Evolutionary conservation across 1,284 basidiomycete species (phyloP), one percentile per base, ranked within the genome.

Genomic region (Lignosus rhinocerotis): DNA sequence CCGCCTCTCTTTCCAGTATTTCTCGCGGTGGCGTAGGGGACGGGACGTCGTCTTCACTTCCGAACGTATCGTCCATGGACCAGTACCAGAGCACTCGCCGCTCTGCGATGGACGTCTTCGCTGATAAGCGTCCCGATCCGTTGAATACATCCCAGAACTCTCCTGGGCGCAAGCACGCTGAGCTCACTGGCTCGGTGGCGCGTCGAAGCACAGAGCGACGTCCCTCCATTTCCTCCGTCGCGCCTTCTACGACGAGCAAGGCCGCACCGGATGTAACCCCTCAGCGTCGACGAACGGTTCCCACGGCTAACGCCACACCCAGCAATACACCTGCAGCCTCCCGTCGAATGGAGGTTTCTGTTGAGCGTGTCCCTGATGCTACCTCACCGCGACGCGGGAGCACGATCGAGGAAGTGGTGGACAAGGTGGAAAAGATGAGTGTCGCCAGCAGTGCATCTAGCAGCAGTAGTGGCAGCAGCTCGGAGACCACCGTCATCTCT

Each of bases 401-500:
- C 46, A 62, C 73, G 59, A 61, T 79, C 57, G 68, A 78, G 65
- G 70, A 76, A 64, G 56, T 78, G 57, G 65, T 77, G 65, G 70
- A 76, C 53, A 69, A 76, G 66, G 57, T 80, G 66, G 72, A 74
- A 56, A 69, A 72, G 39, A 67, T 81, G 48, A 78, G 73, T 43
- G 60, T 81, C 49, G 73, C 71, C 21, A 49, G 46, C 16, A 83
- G 81, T 64, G 77, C 79, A 2, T 70, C 73, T 3, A 76, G 75
- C 65, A 81, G 80, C 50, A 81, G 81, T 48, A 84, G 84, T 60
- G 84, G 84, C 64, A 78, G 81, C 41, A 84, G 83, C 55, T 86
- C 86, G 8, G 88, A 88, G 68, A 83, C 83, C 59, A 92, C 90
- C 9, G 80, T 92, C 51, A 90, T 87, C 14, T 90, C 88, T 11